Percentiles rank a stretch among this genome's conserved stretches.
phyloP scores from a whole-genome alignment of 331 rosid species.

The Dryas integrifolia region DNA sequence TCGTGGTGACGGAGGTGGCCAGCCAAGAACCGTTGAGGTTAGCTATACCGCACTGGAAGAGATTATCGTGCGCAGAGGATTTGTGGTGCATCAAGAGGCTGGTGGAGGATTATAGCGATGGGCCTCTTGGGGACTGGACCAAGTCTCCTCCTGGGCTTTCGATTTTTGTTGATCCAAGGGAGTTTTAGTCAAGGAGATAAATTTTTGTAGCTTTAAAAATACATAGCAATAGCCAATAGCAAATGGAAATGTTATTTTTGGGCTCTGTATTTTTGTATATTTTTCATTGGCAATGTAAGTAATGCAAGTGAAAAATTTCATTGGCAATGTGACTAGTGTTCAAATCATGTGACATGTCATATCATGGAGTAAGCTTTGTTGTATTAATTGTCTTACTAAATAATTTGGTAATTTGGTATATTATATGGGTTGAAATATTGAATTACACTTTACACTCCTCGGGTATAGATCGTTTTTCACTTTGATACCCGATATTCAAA shows the following conservation, averaged over 20 bases:
- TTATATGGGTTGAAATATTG: no score
- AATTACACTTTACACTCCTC: no score
- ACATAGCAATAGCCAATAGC: neutral
- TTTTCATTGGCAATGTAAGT: no score
- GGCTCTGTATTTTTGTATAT: no score
- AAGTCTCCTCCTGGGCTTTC: conserved; percentile 35
- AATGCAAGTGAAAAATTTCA: no score
- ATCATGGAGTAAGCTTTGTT: no score
- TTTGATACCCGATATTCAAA: no score
- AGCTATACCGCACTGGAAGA: conserved; percentile 34
- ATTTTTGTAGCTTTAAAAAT: neutral
- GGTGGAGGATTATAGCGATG: conserved; percentile 25
- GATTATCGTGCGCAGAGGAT: conserved; percentile 32
- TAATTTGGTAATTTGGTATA: no score
- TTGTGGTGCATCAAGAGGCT: conserved; percentile 39
- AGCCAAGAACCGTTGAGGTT: conserved; percentile 28
- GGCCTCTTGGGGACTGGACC: conserved; percentile 33
- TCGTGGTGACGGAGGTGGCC: conserved; percentile 37
- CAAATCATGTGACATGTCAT: no score
- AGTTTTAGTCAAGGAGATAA: conserved; percentile 8
- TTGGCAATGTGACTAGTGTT: no score
- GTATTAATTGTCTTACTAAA: no score
- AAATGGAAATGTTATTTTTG: neutral
- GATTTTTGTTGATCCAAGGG: conserved; percentile 41
- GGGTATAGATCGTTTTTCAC: no score